phyloP scores from a whole-genome alignment of 306 rosid species.

The Rosa lucieae region DNA sequence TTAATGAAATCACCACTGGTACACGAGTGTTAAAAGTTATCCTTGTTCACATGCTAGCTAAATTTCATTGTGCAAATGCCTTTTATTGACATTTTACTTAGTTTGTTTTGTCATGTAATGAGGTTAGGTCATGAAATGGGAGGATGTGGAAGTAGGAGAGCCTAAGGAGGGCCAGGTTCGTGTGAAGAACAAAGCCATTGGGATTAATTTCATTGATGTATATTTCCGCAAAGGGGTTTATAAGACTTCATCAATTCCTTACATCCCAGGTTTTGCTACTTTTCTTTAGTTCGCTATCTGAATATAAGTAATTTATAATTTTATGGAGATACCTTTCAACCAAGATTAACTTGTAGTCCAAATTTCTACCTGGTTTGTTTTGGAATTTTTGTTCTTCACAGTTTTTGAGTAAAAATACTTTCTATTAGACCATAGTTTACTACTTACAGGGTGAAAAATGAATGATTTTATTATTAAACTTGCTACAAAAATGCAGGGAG shows the following conservation, averaged over 20 bases:
- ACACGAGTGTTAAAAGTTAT: neutral
- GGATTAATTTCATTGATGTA: constrained; percentile 72
- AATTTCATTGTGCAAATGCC: neutral
- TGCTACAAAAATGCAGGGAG: no score
- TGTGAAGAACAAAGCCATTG: constrained; percentile 74
- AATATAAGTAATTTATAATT: neutral
- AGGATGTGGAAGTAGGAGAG: constrained; percentile 78
- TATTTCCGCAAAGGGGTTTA: constrained; percentile 85
- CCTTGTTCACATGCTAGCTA: neutral
- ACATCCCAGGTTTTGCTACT: constrained; percentile 52
- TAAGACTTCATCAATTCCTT: constrained; percentile 55
- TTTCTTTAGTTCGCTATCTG: neutral
- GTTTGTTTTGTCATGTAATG: neutral
- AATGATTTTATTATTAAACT: no score
- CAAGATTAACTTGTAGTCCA: neutral
- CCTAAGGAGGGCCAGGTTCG: constrained; percentile 76
- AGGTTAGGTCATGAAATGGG: constrained; percentile 78
- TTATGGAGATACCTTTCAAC: neutral
- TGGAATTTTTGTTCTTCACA: no score
- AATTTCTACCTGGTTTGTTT: neutral
- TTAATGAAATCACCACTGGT: neutral
- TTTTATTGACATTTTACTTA: neutral
- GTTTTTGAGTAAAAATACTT: no score
- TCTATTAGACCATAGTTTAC: no score
- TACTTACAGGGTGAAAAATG: no score